Evolutionary conservation across 371 early-diverging fungal genomes (phyloP), one percentile per base, ranked within the genome.

Genomic region (Mortierella sp.): DNA sequence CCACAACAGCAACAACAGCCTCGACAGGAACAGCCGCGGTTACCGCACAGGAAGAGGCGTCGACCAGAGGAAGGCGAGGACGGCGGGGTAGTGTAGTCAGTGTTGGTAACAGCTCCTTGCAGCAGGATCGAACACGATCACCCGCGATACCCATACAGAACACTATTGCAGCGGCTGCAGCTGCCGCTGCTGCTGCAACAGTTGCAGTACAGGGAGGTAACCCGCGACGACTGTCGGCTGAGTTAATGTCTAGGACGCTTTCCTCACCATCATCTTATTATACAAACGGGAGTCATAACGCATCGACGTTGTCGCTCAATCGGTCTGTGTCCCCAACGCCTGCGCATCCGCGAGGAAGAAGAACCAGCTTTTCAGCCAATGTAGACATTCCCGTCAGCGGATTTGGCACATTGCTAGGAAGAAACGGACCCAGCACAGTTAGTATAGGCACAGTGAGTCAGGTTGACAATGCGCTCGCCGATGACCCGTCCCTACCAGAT

Each of bases 341-440:
- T 14, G 52, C 60, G 7, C 65, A 51, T 55, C 6, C 64, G 2
- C 55, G 76, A 9, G 70, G 76, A 9, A 54, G 76, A n/a, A 56
- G 76, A 34, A 56, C 76, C 8, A 76, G 76, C 31, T 76, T 76
- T 50, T 76, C 76, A 19, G 76, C 76, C 19, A 76, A 76, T 27
- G 70, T 76, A 19, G 76, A 76, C 46, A 43, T 60, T 1, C 56
- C 70, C 17, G 14, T 59, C 6, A 46, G 64, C 12, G 57, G 62
- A 28, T 58, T 59, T 48, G 65, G 57, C 4, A 48, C 49, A n/a
- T 24, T 52, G 8, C 41, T 58, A 17, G 76, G 70, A 1, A 41
- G 56, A 15, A 42, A 50, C 0, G 32, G 70, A 14, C 48, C 19
- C 17, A 75, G 64, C 17, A 69, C 60, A 64, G 61, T 76, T 28